These are phyloP conservation scores for Leishmania tarentolae DNA, from an alignment of 208 protist species.

Conservation along the genomic window DNA sequence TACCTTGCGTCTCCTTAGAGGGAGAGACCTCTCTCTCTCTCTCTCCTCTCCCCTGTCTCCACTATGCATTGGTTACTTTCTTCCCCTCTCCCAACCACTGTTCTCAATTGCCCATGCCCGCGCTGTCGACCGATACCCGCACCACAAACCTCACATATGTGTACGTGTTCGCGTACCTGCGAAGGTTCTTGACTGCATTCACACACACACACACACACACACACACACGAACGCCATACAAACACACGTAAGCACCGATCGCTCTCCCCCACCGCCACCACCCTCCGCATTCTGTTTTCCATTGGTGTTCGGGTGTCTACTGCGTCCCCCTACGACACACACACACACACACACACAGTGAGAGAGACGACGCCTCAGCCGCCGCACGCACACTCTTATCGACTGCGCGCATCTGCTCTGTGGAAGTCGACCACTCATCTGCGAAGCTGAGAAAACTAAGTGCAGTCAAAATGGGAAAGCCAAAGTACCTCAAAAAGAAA, in stretches of 20 bases:
- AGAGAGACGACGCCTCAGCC: no score
- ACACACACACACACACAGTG: no score
- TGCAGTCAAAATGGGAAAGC: conserved; percentile 62
- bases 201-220: neutral
- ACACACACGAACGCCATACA: neutral
- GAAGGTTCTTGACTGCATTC: neutral
- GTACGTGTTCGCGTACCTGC: neutral
- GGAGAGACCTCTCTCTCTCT: neutral
- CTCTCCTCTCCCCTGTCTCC: no score
- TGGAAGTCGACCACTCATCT: neutral
- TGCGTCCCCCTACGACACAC: neutral
- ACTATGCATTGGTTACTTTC: no score
- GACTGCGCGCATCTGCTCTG: neutral
- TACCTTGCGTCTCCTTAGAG: neutral
- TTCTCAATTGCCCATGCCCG: neutral
- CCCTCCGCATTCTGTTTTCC: neutral
- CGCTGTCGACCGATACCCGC: neutral
- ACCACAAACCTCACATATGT: neutral
- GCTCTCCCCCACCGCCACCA: neutral
- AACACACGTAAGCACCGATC: neutral
- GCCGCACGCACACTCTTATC: neutral
- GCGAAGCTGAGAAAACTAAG: no score
- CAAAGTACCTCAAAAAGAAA: conserved; percentile 88
- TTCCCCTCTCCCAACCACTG: neutral
- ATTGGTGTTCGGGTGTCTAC: neutral